A percentile compares a stretch with the other conserved stretches of the same genome.
Conservation (phyloP, 2,329 filamentous ascomycete genomes). For the Dothiorella sarmentorum region DNA sequence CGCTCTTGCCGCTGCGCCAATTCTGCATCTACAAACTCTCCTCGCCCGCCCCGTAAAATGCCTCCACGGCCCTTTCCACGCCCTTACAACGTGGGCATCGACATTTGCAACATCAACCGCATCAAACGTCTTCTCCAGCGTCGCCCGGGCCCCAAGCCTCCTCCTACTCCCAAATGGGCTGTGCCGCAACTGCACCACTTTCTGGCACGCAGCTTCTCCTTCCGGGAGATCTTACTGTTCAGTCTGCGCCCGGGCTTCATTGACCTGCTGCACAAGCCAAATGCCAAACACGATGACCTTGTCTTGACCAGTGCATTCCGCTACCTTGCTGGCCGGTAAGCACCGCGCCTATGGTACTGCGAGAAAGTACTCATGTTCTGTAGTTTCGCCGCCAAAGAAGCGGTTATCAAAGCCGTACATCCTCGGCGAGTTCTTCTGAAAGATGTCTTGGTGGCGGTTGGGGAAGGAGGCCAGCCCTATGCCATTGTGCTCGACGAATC, state of each 20-base stretch:
- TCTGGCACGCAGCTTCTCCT: not conserved
- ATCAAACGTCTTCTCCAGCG: constrained; percentile 50
- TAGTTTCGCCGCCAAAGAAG: constrained; percentile 51
- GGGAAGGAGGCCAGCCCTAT: not conserved
- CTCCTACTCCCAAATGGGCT: not conserved
- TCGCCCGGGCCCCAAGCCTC: not conserved
- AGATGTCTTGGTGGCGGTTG: not conserved
- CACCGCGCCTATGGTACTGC: not conserved
- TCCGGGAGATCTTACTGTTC: constrained; percentile 10
- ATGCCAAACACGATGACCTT: not conserved
- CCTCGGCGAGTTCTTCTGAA: not conserved
- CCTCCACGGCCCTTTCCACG: constrained; percentile 57
- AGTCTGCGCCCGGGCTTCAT: not conserved
- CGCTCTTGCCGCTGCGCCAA: not conserved
- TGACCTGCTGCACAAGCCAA: not conserved
- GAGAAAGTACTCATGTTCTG: not conserved
- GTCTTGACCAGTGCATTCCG: constrained; percentile 6
- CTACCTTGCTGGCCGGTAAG: constrained; percentile 37
- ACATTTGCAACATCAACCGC: constrained; percentile 69
- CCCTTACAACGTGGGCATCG: constrained; percentile 69
- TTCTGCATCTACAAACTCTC: too few relatives aligned
- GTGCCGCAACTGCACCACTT: constrained; percentile 1
- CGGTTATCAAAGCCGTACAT: constrained; percentile 43
- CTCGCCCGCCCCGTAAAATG: constrained; percentile 30
- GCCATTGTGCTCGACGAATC: constrained; percentile 22